Base-by-base conservation (phyloP, 2,329 filamentous ascomycete species). In the Monosporascus sp. region DNA sequence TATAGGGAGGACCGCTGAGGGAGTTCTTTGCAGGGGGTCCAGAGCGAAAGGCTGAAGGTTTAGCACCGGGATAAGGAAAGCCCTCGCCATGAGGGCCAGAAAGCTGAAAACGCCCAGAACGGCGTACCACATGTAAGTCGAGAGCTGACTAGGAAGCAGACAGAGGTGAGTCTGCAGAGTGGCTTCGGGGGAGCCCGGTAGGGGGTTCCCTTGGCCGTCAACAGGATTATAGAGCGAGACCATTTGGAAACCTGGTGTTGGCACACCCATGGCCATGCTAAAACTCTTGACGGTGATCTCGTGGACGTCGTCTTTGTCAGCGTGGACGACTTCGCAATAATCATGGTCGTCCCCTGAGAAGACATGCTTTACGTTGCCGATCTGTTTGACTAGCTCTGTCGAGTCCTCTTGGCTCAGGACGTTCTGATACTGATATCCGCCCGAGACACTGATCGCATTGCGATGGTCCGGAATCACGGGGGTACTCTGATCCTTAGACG, bases 331-430 rank as follows among this genome's bases (percentile, higher is more conserved):
- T 64, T 96, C 92, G 72, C 94, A 99, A 73, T 97, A 97, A 73
- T 99, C 94, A 73, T 99, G 94, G 66, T 99, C 94, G 63, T 99
- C 94, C 11, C 94, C 94, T 0, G 91, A 96, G 66, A 97, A 99
- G 44, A 92, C 88, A 59, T 94, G 88, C 3, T 83, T 79, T 14
- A 97, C 83, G 56, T 94, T 89, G 36, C 90, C 91, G 36, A 96
- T 78, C 57, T 85, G 89, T 54, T 86, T 80, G 42, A 96, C 75
- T 38, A 99, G 75, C 49, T 85, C 84, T 46, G 84, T 78, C 1
- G 92, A 94, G 60, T 97, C 84, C 2, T 82, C 78, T 48, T 86
- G 83, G 49, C 81, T 88, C 25, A 99, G 81, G 3, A 97, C 93
- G 62, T 97, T 99, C 68, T 97, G 93, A 66, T 99, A 99, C 68